Percentiles rank a stretch among this genome's conserved stretches.
Conservation (phyloP, 352 stramenopile genomes). For the Globisporangium heterothallicum region DNA sequence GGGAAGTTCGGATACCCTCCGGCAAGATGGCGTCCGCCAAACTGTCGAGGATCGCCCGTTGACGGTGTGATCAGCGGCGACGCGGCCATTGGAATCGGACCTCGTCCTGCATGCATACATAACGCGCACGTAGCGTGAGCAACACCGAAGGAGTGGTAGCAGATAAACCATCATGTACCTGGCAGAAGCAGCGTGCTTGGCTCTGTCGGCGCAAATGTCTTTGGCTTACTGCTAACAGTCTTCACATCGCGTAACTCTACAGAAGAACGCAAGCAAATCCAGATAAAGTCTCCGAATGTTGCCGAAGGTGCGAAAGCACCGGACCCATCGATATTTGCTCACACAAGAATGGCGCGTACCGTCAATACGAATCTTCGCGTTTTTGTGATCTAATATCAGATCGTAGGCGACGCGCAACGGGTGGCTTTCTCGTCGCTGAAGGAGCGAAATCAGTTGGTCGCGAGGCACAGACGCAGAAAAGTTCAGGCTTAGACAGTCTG, state of each 20-base stretch:
- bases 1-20: constrained; percentile 11
- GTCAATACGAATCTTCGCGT: constrained; percentile 91
- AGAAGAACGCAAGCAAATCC: neutral
- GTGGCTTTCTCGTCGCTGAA: constrained; percentile 54
- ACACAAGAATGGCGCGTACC: constrained; percentile 21
- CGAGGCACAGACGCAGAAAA: constrained; percentile 39
- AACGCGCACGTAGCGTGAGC: neutral
- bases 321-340: too few relatives aligned
- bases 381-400: constrained; percentile 97
- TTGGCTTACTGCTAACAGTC: constrained; percentile 62
- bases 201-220: constrained; percentile 71
- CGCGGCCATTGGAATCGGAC: constrained; percentile 74
- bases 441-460: constrained; percentile 51
- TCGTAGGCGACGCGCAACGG: constrained; percentile 95
- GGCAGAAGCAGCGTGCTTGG: constrained; percentile 60
- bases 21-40: constrained; percentile 43
- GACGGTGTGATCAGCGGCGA: constrained; percentile 71
- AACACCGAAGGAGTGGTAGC: neutral
- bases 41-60: constrained; percentile 47
- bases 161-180: constrained; percentile 14
- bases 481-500: constrained; percentile 50
- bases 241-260: constrained; percentile 75
- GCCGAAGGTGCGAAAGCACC: too few relatives aligned
- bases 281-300: too few relatives aligned
- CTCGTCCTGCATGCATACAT: constrained; percentile 28